Evolutionary conservation across 345 rosid genomes (phyloP).

Genomic region (Rhodamnia rubescens): DNA sequence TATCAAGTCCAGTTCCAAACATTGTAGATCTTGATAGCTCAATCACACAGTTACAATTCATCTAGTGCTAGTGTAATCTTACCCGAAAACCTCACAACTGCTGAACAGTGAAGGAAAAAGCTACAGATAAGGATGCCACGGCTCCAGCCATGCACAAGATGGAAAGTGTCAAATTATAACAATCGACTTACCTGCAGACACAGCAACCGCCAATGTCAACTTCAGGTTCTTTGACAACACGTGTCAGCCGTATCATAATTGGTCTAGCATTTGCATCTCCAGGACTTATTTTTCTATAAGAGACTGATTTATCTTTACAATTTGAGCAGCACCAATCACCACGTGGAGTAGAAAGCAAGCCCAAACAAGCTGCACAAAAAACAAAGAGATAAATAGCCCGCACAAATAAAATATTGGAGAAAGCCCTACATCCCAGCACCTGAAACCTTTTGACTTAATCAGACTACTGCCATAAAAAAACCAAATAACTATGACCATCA

Average conservation of each 20-base stretch:
- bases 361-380: conserved; percentile 71
- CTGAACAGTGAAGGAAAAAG: background rate
- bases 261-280: conserved; percentile 35
- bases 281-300: conserved; percentile 23
- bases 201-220: conserved; percentile 86
- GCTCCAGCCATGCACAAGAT: background rate
- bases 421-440: background rate
- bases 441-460: background rate
- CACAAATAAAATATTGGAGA: background rate
- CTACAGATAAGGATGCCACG: background rate
- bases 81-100: background rate
- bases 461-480: background rate
- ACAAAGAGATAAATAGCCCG: background rate
- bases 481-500: background rate
- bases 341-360: conserved; percentile 46
- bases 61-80: background rate
- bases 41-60: background rate
- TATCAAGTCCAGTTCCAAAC: background rate
- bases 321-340: conserved; percentile 69
- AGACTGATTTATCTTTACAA: conserved; percentile 45
- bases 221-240: conserved; percentile 68
- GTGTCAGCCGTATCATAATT: conserved; percentile 45
- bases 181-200: conserved; percentile 62
- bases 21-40: background rate
- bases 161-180: background rate